Evolutionary conservation across 2,329 filamentous ascomycete species (phyloP).

Genomic region (Fusarium bulbicola): DNA sequence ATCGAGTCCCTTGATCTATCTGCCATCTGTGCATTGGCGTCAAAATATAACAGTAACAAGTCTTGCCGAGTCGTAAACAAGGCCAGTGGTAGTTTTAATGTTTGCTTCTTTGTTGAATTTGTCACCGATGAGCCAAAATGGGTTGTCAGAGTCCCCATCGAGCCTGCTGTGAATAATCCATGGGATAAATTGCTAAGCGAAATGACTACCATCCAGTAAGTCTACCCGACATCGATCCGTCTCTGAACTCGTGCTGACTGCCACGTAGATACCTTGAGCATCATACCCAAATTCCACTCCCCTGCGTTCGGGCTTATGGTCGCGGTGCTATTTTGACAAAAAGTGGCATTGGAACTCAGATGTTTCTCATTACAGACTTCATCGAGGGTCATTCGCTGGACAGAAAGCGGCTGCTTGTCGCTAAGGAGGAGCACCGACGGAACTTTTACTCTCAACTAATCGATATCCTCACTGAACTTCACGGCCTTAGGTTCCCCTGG

Average conservation of each 20-base stretch:
- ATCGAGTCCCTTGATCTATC: conserved; percentile 33
- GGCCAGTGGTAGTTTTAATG: conserved; percentile 36
- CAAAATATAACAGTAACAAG: conserved; percentile 28
- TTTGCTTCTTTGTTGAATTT: conserved; percentile 39
- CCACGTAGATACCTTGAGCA: conserved; percentile 32
- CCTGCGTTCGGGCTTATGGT: conserved; percentile 34
- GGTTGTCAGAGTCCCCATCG: conserved; percentile 41
- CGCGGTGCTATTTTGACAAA: conserved; percentile 5
- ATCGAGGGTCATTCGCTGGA: too few relatives aligned
- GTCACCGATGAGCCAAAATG: conserved; percentile 16
- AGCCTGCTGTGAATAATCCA: conserved; percentile 28
- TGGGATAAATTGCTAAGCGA: conserved; percentile 43
- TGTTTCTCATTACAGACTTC: conserved; percentile 28
- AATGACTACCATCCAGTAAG: conserved; percentile 31
- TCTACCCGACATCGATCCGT: background rate
- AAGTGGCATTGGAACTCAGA: background rate
- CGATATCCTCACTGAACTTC: too few relatives aligned
- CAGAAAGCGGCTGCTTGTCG: too few relatives aligned
- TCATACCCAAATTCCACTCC: conserved; percentile 25
- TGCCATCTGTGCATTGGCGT: conserved; percentile 36
- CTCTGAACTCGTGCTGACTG: background rate
- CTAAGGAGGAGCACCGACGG: too few relatives aligned
- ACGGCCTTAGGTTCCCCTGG: too few relatives aligned
- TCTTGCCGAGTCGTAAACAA: conserved; percentile 26
- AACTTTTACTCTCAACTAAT: too few relatives aligned